Percentiles rank a stretch among this genome's conserved stretches.
Evolutionary conservation across 805 yeast species (phyloP).

Genomic region (Priceomyces melissophilus): DNA sequence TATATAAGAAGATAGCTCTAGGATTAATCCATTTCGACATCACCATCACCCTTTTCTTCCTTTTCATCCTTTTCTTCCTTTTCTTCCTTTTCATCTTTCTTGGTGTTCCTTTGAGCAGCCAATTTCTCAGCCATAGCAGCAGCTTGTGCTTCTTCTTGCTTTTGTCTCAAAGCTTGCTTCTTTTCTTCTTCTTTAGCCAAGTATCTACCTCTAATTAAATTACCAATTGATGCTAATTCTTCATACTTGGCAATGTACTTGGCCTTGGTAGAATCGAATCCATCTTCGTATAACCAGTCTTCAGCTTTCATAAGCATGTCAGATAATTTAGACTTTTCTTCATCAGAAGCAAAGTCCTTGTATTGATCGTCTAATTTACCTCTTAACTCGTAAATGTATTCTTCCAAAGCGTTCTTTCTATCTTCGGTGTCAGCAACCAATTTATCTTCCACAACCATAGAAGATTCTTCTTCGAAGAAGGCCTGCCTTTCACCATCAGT

Average conservation of each 20-base stretch:
- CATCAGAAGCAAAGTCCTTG: slow-evolving; percentile 81
- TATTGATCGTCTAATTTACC: slow-evolving; percentile 94
- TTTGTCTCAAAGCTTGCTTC: slow-evolving; percentile 81
- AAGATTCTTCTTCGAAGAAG: slow-evolving; percentile 77
- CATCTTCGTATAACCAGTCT: slow-evolving; percentile 98
- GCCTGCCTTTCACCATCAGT: slow-evolving; percentile 52
- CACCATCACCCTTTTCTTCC: slow-evolving; percentile 27
- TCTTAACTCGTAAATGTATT: slow-evolving; percentile 95
- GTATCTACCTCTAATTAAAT: slow-evolving; percentile 93
- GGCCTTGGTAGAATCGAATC: slow-evolving; percentile 94
- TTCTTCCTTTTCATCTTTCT: slow-evolving; percentile 15
- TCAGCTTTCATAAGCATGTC: slow-evolving; percentile 80
- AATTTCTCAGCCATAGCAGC: slow-evolving; percentile 85
- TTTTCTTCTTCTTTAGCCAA: slow-evolving; percentile 92
- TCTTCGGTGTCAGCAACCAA: slow-evolving; percentile 98
- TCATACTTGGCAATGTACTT: slow-evolving; percentile 97
- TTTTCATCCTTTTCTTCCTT: slow-evolving; percentile 15
- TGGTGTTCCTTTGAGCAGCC: slow-evolving; percentile 71
- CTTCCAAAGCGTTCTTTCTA: slow-evolving; percentile 96
- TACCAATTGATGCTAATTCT: slow-evolving; percentile 92
- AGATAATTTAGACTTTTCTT: slow-evolving; percentile 77
- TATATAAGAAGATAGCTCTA: background rate
- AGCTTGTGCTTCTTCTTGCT: slow-evolving; percentile 83
- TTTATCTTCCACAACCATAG: slow-evolving; percentile 86
- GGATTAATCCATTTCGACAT: slow-evolving; percentile 36